Base-by-base conservation (phyloP, 306 rosid genomes). In the Medicago truncatula region DNA sequence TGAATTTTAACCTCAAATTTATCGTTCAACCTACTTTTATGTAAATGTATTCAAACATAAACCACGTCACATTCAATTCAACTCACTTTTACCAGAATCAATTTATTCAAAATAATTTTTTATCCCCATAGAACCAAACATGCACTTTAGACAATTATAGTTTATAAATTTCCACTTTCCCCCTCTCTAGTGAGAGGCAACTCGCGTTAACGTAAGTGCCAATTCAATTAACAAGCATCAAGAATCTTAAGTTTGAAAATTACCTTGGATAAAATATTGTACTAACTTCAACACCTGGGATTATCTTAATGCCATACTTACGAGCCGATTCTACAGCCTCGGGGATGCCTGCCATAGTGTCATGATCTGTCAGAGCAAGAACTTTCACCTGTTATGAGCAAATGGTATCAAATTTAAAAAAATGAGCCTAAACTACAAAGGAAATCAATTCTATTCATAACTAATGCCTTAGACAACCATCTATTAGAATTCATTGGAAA, bases 311-410 rank as follows among this genome's bases (percentile, higher is more conserved):
- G 70, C 95, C 95, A 71, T 85, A 90, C 83, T 83, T 92, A 31
- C 87, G 84, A 82, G 98, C 97, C 44, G 93, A 79, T 76, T 92
- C 97, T 53, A 88, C 74, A 28, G 97, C 97, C 86, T 95, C 98
- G 2, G 95, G 89, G 69, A 95, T 88, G 81, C 98, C 98, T 31
- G 97, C 49, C 97, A 95, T 84, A 46, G 98, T 92, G 87, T 95
- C 98, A 83, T 95, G 98, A 92, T 95, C 98, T 90, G 98, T 95
- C 86, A 95, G 96, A 86, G 98, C 98, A 90, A 95, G 98, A 92
- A 90, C 98, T 87, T 88, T 95, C 89, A 95, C 98, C 98, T 94
- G 98, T 88, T 86, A 86, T 81, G 68, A 90, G 86, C 83, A 87
- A 79, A 82, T 86, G 77, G 78, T 80, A 79, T 72, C 82, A 87